Percentiles rank a stretch among this genome's conserved stretches.
Conservation (phyloP, 2,329 filamentous ascomycete species). For the Metarhizium sp. region DNA sequence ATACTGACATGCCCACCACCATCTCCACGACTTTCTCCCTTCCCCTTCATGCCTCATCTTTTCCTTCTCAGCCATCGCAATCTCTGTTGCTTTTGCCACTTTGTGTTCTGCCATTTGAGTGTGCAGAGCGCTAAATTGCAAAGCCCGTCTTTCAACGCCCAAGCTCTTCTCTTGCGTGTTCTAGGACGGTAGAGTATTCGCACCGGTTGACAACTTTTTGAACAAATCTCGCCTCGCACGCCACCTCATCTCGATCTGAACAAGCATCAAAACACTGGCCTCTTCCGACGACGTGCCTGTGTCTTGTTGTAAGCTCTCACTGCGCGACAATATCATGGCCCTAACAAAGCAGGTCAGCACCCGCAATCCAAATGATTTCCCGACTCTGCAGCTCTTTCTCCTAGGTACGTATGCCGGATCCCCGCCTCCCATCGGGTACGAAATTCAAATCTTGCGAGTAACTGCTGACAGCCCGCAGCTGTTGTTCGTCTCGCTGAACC, state of each 20-base stretch:
- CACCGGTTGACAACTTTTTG: background rate
- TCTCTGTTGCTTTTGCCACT: background rate
- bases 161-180: background rate
- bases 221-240: background rate
- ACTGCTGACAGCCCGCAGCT: conserved; percentile 37
- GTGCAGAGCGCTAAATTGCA: background rate
- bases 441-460: background rate
- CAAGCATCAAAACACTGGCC: conserved; percentile 15
- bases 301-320: conserved; percentile 34
- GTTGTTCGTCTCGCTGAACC: conserved; percentile 90
- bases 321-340: conserved; percentile 37
- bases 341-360: conserved; percentile 39
- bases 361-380: conserved; percentile 66
- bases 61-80: background rate
- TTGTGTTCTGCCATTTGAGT: background rate
- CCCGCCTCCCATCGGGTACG: background rate
- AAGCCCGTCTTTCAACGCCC: background rate
- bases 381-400: conserved; percentile 71
- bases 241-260: background rate
- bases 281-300: conserved; percentile 20
- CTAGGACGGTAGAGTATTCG: background rate
- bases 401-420: conserved; percentile 47
- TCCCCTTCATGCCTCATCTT: background rate
- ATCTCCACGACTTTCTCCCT: background rate
- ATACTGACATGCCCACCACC: background rate